Evolutionary conservation across 768 basidiomycete genomes (phyloP), one percentile per base, ranked within the genome.

Genomic region (Kwoniella mangroviensis): DNA sequence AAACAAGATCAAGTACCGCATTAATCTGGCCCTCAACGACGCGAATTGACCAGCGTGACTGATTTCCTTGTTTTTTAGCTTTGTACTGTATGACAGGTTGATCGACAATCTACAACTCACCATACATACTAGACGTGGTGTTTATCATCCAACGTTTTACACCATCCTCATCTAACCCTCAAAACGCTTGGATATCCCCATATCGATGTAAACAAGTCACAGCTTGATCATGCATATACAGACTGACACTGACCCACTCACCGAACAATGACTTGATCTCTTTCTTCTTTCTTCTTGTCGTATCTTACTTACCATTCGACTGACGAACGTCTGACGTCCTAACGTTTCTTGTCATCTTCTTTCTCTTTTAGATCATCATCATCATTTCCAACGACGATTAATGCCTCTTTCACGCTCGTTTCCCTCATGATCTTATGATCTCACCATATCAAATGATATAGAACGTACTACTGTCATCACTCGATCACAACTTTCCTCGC

Each of bases 131-230:
- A n/a, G 52, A 55, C 34, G 54, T 43, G 63, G 55, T 65, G 63
- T 65, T 65, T 65, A 65, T 65, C 63, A 65, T 65, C 56, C 63
- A 65, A 65, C 63, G 52, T 65, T 55, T 24, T 21, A 65, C 34
- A 49, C n/a, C 17, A 26, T 64, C 24, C 52, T n/a, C 19, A 13
- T 11, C 40, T 41, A 13, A 11, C 10, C 42, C n/a, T n/a, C 19
- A 7, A n/a, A 45, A 53, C 63, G 51, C 51, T 54, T 28, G 52
- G 42, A 65, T 53, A 24, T 43, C 7, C 7, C n/a, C 22, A 43
- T 41, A 9, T 10, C 24, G n/a, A 54, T 64, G 63, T 43, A 54
- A 65, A 65, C 63, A 65, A 65, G 63, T 65, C 53, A 22, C 42
- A 17, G 21, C 26, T 34, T 21, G 5, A 26, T 53, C 19, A 17